These are phyloP conservation scores for Leishmania braziliensis DNA, from an alignment of 208 protist species.

Conservation along the genomic window DNA sequence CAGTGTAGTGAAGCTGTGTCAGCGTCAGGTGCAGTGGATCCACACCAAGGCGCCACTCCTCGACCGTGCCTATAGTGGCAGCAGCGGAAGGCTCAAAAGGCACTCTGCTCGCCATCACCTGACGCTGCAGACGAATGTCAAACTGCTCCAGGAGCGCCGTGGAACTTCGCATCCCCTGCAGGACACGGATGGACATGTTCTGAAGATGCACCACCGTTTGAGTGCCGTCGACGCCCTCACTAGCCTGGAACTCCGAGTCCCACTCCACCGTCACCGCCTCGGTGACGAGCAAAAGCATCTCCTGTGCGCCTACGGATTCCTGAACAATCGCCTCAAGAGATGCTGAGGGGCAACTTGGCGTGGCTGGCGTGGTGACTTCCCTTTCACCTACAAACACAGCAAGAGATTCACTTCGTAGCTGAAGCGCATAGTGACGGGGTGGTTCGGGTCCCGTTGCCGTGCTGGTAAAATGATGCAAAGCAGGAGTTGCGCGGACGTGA, in stretches of 20 bases:
- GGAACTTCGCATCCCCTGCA: conserved; percentile 13
- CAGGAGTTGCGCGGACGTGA: background rate
- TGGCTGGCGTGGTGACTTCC: conserved; percentile 3
- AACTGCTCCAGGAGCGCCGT: conserved; percentile 23
- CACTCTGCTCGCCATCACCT: background rate
- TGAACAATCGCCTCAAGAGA: conserved; percentile 10
- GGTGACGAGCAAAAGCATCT: conserved; percentile 13
- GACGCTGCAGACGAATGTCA: conserved; percentile 8
- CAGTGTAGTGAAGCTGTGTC: conserved; percentile 29
- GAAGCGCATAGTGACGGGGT: background rate
- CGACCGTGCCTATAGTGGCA: background rate
- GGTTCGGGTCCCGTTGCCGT: background rate
- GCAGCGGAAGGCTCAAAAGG: background rate
- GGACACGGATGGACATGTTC: conserved; percentile 18
- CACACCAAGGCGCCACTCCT: conserved; percentile 29
- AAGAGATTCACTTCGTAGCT: conserved; percentile 12
- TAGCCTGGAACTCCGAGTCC: conserved; percentile 11
- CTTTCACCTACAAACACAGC: conserved; percentile 16
- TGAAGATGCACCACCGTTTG: conserved; percentile 24
- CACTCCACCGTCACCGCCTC: conserved; percentile 13
- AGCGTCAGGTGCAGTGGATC: conserved; percentile 33
- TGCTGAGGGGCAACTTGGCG: background rate
- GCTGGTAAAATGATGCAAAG: background rate
- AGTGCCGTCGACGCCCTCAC: background rate
- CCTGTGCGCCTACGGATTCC: conserved; percentile 4